A percentile compares a stretch with the other conserved stretches of the same genome.
Evolutionary conservation across 176 grass and related monocot species (phyloP).

Genomic region (Juncus effusus): DNA sequence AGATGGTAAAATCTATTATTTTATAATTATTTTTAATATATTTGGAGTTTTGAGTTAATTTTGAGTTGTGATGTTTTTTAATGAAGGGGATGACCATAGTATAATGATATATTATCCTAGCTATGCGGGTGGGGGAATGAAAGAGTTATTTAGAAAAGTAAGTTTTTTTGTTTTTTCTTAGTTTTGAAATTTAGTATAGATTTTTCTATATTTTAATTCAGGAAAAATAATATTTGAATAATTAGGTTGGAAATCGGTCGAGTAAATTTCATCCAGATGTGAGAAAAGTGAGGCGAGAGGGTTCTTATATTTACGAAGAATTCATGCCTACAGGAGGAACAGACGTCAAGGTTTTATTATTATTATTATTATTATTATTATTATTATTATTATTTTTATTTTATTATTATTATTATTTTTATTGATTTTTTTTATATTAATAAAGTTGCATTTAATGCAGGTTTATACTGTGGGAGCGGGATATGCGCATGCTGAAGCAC

Average conservation of each 20-base stretch:
- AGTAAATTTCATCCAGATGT: conserved; percentile 94
- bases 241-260: conserved; percentile 88
- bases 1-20: conserved; percentile 57
- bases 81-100: conserved; percentile 82
- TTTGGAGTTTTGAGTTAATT: no score
- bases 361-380: conserved; percentile 17
- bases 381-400: conserved; percentile 6
- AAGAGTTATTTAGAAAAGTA: conserved; percentile 92
- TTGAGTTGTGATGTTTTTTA: not conserved
- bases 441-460: conserved; percentile 33
- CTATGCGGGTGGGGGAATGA: conserved; percentile 98
- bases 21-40: not conserved
- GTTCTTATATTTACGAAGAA: conserved; percentile 97
- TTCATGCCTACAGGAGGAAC: conserved; percentile 99
- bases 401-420: conserved; percentile 1
- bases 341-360: conserved; percentile 73
- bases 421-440: conserved; percentile 13
- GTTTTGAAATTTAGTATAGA: conserved; percentile 4
- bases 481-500: conserved; percentile 97
- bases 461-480: conserved; percentile 86
- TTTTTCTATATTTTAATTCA: not conserved
- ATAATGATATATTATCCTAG: conserved; percentile 99
- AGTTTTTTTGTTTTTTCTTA: conserved; percentile 16
- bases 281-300: conserved; percentile 77
- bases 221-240: not conserved